Evolutionary conservation across 2,329 filamentous ascomycete genomes (phyloP), one percentile per base, ranked within the genome.

Genomic region (Pezicula rhizophila): DNA sequence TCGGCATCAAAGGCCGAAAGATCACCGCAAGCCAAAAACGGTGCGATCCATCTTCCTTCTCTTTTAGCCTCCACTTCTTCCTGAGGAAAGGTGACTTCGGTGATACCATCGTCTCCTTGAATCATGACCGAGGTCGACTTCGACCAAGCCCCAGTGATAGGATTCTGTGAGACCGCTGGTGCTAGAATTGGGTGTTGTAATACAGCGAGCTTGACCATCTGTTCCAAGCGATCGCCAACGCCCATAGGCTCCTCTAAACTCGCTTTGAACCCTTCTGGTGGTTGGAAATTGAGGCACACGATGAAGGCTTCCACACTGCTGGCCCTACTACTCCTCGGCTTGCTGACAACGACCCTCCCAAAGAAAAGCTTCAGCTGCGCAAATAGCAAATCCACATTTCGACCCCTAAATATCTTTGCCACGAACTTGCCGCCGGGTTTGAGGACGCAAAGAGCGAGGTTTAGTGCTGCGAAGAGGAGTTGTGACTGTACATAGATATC

Each of bases 401-500:
- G 85, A 14, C 89, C 91, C 14, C 93, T 76, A 72, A 99, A 99
- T 52, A 99, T 96, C 74, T 99, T 99, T 51, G 93, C 93, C 7
- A 99, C 92, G 60, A 99, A 99, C 63, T 89, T 95, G 54, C 93
- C 93, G 39, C 93, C 93, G 0, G 91, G 91, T 51, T 87, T 87
- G 18, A 99, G 79, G 11, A 99, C 90, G 64, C 92, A 95, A 11
- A 96, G 80, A 0, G 93, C 90, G 2, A 99, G 80, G 66, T 96
- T 96, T 17, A 99, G 79, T 0, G 93, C 93, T 0, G 92, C 89
- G 68, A 95, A 96, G 44, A 99, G 84, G 8, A 99, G 78, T 69
- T 97, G 93, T 8, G 88, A 91, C 70, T 99, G 93, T 15, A 99
- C 88, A 69, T 99, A 99, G 58, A 97, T 97, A 68, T 99, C 93